Base-by-base conservation (phyloP, 345 rosid species). In the Cardiospermum halicacabum region DNA sequence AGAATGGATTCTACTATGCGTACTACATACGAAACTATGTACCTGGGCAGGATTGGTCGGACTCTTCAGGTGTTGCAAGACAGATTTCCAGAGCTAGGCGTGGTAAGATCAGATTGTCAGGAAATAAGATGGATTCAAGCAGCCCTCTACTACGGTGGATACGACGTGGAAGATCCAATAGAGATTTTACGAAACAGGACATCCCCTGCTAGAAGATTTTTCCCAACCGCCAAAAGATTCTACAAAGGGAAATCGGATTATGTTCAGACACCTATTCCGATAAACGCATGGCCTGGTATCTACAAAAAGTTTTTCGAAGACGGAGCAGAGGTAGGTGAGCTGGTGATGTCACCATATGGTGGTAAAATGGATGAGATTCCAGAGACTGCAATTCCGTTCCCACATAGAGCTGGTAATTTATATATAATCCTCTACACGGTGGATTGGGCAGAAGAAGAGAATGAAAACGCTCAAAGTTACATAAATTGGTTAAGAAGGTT, bases 311-410 rank as follows among this genome's bases (percentile, higher is more conserved):
- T 58, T 90, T 10, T 82, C 76, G 75, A 65, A 76, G 16, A 64
- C 64, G 39, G 21, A 84, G 77, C 48, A 78, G 48, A 18, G 72
- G 74, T 53, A 84, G 55, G 56, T 31, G 12, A 71, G 63, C 1
- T 19, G 73, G 73, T 6, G 62, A 62, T 25, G 79, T 73, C 67
- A 85, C 91, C 0, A n/a, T 91, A 86, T 53, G 97, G 96, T 34
- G 97, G 92, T 11, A 78, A 42, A 62, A 84, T 82, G 85, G 67
- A 50, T 51, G 82, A 86, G 69, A 80, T 84, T 69, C 53, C 76
- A 7, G 64, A 63, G n/a, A 54, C 78, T 0, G 77, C 64, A 21
- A 80, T 83, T 7, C 70, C 87, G 15, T 82, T 82, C 28, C 84
- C 89, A 0, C 87, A 84, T 8, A 58, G 89, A 78, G 72, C 77